Base-by-base conservation (phyloP, 2,329 filamentous ascomycete species). In the Hymenoscyphus scutula region DNA sequence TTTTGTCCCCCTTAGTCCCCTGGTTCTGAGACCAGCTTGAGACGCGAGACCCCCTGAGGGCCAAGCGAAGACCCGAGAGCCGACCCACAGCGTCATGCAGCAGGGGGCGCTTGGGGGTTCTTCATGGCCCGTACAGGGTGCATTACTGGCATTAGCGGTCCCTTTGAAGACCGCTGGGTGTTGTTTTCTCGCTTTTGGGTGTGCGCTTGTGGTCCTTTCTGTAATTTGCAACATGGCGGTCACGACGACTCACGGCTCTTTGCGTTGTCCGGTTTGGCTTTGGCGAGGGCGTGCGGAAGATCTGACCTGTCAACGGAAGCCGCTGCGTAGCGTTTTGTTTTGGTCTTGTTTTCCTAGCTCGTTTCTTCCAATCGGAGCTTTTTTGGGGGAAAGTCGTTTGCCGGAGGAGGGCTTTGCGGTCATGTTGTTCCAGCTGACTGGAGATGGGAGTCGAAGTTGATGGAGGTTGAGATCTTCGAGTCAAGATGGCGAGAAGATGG, bases 1-100 rank as follows among this genome's bases (percentile, higher is more conserved):
- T 54, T 62, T 53, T 41, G 58, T 56, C 62, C 10, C 55, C 34
- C 34, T 37, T 57, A 19, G 58, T 54, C 59, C n/a, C 55, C 55
- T 25, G 2, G 19, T 15, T 41, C 55, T 57, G 56, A 58, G 19
- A 58, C 56, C 17, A 29, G 56, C 23, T 41, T 53, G 8, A 58
- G 23, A 58, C 56, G 25, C 15, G 30, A 23, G 25, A n/a, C 38
- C 56, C 56, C 56, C 56, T 58, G 56, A 48, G 25, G 25, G 25
- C 53, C 29, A 54, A 38, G 37, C 37, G 25, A 27, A 27, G n/a
- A 58, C 56, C 41, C 38, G 56, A 30, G 56, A 58, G 41, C 41
- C 23, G 56, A 34, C 37, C 27, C 38, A 57, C 23, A 57, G 34
- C 30, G 55, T 41, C 53, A 56, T 56, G 53, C 53, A 37, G 34